phyloP scores from a whole-genome alignment of 176 grass and related monocot species.

The Elaeis guineensis region DNA sequence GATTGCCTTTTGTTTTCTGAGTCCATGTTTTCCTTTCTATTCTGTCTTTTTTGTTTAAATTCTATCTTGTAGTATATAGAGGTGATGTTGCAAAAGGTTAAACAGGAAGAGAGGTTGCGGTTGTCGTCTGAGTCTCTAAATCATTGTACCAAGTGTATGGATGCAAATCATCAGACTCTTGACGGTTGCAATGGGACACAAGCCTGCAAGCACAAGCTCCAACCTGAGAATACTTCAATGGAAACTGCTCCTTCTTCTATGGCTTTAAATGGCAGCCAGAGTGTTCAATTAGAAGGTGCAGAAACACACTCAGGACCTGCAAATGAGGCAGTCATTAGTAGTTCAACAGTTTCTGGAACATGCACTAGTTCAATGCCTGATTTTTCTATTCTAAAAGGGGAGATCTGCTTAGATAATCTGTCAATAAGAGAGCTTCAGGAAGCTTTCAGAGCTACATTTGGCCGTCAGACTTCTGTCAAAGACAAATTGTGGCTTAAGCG shows the following conservation, averaged over 20 bases:
- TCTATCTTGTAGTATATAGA: slow-evolving; percentile 19
- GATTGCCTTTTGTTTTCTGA: no score
- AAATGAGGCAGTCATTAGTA: slow-evolving; percentile 30
- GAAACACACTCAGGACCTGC: slow-evolving; percentile 40
- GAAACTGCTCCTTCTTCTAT: slow-evolving; percentile 41
- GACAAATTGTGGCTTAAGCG: slow-evolving; percentile 99
- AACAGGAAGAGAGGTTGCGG: slow-evolving; percentile 42
- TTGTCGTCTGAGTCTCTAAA: slow-evolving; percentile 33
- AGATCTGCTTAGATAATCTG: slow-evolving; percentile 82
- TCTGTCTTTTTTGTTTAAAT: slow-evolving; percentile 4
- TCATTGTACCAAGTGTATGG: slow-evolving; percentile 24
- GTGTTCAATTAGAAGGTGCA: slow-evolving; percentile 58
- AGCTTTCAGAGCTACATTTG: slow-evolving; percentile 88
- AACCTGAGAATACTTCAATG: slow-evolving; percentile 45
- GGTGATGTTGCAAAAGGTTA: slow-evolving; percentile 31
- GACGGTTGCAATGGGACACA: slow-evolving; percentile 26
- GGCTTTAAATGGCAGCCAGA: slow-evolving; percentile 39
- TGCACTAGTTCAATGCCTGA: slow-evolving; percentile 53
- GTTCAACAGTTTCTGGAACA: slow-evolving; percentile 42
- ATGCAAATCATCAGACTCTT: slow-evolving; percentile 12
- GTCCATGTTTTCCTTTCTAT: no score
- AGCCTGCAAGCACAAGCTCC: slow-evolving; percentile 15
- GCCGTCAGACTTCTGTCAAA: slow-evolving; percentile 85
- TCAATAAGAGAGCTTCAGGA: slow-evolving; percentile 94
- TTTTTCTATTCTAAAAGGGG: slow-evolving; percentile 81